A percentile compares a stretch with the other conserved stretches of the same genome.
Evolutionary conservation across 2,329 filamentous ascomycete genomes (phyloP).

Genomic region (Cercospora canescens): DNA sequence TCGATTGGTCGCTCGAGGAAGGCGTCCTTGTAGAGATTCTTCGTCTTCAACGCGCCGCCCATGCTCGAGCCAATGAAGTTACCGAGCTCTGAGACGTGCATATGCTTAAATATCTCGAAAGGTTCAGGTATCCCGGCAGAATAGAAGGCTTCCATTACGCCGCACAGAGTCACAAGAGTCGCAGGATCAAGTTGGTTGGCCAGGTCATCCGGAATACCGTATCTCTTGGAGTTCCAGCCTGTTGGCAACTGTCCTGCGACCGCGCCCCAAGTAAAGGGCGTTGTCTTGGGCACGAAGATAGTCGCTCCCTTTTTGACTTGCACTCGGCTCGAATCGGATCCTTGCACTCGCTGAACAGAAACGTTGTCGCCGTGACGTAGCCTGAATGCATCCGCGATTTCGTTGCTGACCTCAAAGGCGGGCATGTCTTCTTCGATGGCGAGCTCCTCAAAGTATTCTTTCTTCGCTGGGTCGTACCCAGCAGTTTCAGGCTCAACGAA

Average conservation of each 20-base stretch:
- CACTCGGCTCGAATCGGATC: constrained; percentile 89
- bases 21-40: constrained; percentile 97
- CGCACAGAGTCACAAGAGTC: constrained; percentile 91
- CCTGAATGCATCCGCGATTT: constrained; percentile 96
- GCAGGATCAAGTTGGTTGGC: constrained; percentile 97
- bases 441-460: constrained; percentile 96
- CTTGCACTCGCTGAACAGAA: constrained; percentile 93
- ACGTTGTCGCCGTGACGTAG: constrained; percentile 97
- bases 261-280: constrained; percentile 94
- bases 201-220: constrained; percentile 96
- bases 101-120: constrained; percentile 99
- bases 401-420: constrained; percentile 95
- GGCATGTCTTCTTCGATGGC: constrained; percentile 97
- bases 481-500: constrained; percentile 94
- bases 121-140: constrained; percentile 96
- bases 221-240: constrained; percentile 94
- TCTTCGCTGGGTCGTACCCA: constrained; percentile 97
- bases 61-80: constrained; percentile 99
- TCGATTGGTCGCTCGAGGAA: constrained; percentile 96
- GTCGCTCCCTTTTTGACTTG: constrained; percentile 94
- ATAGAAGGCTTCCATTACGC: constrained; percentile 86
- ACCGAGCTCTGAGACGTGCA: constrained; percentile 95
- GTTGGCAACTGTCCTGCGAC: constrained; percentile 96
- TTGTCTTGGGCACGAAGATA: constrained; percentile 92
- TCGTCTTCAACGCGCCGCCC: constrained; percentile 86